These are phyloP conservation scores for Heimioporus sp. DNA, from an alignment of 768 basidiomycete genomes.

Conservation along the genomic window DNA sequence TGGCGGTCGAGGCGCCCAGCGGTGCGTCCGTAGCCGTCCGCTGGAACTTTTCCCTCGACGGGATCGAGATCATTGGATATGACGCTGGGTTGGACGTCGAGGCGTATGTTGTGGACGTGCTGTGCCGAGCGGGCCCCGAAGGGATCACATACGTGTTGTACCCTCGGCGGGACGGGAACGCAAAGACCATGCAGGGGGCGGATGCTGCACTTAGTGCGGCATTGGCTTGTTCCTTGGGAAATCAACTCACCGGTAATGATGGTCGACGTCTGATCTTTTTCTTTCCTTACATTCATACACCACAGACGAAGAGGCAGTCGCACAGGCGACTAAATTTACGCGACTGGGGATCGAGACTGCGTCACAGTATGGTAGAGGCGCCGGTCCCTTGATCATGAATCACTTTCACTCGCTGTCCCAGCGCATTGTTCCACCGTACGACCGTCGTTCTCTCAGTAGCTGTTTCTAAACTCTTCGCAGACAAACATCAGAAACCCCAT, in stretches of 20 bases:
- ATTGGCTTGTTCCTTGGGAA: slow-evolving; percentile 62
- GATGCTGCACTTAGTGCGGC: slow-evolving; percentile 89
- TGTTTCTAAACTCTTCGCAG: slow-evolving; percentile 33
- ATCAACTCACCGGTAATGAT: slow-evolving; percentile 40
- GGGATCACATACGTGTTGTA: slow-evolving; percentile 43
- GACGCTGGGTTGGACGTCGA: slow-evolving; percentile 22
- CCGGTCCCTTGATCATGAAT: slow-evolving; percentile 71
- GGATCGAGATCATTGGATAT: too few species aligned
- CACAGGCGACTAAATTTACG: slow-evolving; percentile 64
- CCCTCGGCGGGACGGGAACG: slow-evolving; percentile 58
- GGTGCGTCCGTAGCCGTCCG: slow-evolving; percentile 23
- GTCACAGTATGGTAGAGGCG: slow-evolving; percentile 62
- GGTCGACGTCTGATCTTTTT: too few species aligned
- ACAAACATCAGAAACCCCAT: slow-evolving; percentile 55
- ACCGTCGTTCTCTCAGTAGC: slow-evolving; percentile 8
- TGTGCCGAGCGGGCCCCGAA: slow-evolving; percentile 39
- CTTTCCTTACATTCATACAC: background rate
- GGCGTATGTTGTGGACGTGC: slow-evolving; percentile 56
- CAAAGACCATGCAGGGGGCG: slow-evolving; percentile 84
- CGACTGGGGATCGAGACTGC: slow-evolving; percentile 73
- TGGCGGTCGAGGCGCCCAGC: slow-evolving; percentile 45
- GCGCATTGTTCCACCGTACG: slow-evolving; percentile 56
- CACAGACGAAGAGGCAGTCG: slow-evolving; percentile 58
- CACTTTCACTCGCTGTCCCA: slow-evolving; percentile 64
- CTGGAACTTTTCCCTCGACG: slow-evolving; percentile 51